Percentiles rank a stretch among this genome's conserved stretches.
These are phyloP conservation scores for Esteya vermicola DNA, from an alignment of 2,329 filamentous ascomycete species.

Conservation along the genomic window DNA sequence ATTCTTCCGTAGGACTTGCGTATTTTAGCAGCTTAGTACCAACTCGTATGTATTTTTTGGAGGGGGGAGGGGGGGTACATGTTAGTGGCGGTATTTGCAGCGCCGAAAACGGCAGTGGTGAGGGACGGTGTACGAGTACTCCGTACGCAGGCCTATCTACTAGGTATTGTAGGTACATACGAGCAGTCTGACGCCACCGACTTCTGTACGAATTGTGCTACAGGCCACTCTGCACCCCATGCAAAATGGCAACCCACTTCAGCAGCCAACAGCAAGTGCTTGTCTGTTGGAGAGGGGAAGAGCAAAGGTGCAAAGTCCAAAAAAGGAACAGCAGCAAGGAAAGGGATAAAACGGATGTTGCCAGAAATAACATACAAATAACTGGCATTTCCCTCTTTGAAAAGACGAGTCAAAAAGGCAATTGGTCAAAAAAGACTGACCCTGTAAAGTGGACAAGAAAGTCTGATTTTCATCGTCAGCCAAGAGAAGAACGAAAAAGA, in stretches of 20 bases:
- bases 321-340: too few relatives aligned
- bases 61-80: not conserved
- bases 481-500: not conserved
- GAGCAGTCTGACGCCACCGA: not conserved
- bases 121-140: not conserved
- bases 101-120: slow-evolving; percentile 10
- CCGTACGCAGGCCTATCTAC: too few relatives aligned
- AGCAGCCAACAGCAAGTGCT: not conserved
- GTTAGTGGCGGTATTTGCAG: slow-evolving; percentile 3
- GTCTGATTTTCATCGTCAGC: not conserved
- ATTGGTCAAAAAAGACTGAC: too few relatives aligned
- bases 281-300: not conserved
- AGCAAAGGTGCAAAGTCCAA: too few relatives aligned
- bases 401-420: too few relatives aligned
- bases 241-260: not conserved
- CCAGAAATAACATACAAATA: not conserved
- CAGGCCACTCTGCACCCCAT: too few relatives aligned
- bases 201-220: too few relatives aligned
- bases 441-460: too few relatives aligned
- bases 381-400: not conserved
- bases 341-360: not conserved
- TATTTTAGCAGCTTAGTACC: too few relatives aligned
- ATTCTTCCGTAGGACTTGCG: too few relatives aligned
- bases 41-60: too few relatives aligned
- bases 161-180: too few relatives aligned